These are phyloP conservation scores for Euphorbia lathyris DNA, from an alignment of 345 rosid genomes.

Conservation along the genomic window DNA sequence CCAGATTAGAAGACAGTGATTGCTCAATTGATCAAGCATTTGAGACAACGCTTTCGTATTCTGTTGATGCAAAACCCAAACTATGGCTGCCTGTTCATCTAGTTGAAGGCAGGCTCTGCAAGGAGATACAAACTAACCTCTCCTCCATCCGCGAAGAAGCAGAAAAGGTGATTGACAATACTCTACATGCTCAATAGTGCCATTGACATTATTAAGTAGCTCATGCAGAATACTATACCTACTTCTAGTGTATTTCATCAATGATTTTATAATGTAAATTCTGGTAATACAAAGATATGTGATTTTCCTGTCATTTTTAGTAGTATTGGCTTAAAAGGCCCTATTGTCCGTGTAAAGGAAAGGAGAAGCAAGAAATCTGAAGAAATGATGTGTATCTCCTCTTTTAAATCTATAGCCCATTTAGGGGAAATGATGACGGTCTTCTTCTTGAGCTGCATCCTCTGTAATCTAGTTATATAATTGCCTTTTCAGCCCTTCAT, in stretches of 20 bases:
- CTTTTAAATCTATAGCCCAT: background rate
- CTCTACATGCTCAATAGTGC: slow-evolving; percentile 15
- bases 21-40: slow-evolving; percentile 36
- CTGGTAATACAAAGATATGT: background rate
- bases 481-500: background rate
- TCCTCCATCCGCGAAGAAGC: slow-evolving; percentile 62
- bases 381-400: background rate
- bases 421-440: background rate
- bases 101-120: slow-evolving; percentile 77
- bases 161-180: slow-evolving; percentile 29
- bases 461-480: slow-evolving; percentile 7
- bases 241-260: background rate
- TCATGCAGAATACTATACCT: background rate
- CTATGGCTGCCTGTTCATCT: slow-evolving; percentile 73
- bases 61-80: slow-evolving; percentile 73
- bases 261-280: slow-evolving; percentile 1
- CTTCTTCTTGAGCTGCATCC: slow-evolving; percentile 7
- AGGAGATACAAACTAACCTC: slow-evolving; percentile 68
- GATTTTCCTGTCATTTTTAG: background rate
- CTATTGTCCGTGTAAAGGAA: background rate
- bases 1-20: slow-evolving; percentile 26
- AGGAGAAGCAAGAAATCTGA: background rate
- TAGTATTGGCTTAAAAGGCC: background rate
- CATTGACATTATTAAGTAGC: background rate
- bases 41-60: slow-evolving; percentile 56